Conservation (phyloP, 345 rosid genomes). For the Pistacia vera region DNA sequence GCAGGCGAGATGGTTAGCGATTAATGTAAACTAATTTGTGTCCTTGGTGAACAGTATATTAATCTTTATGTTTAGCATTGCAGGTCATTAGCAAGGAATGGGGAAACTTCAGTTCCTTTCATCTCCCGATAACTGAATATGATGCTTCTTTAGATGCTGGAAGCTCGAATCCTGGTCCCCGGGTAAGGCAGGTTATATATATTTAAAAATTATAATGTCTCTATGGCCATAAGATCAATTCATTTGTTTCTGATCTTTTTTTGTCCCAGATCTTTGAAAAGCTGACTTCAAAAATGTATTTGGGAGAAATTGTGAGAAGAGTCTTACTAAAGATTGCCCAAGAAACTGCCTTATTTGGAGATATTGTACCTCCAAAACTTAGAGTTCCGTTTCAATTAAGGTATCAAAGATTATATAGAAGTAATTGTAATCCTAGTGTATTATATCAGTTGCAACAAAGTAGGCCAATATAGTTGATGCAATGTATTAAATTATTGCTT, state of each 20-base stretch:
- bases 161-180: slow-evolving; percentile 46
- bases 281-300: slow-evolving; percentile 57
- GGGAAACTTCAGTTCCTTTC: slow-evolving; percentile 58
- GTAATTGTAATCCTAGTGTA: too few species aligned
- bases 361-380: slow-evolving; percentile 48
- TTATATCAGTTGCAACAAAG: too few species aligned
- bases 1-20: slow-evolving; percentile 49
- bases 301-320: slow-evolving; percentile 81
- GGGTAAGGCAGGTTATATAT: slow-evolving; percentile 32
- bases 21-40: background rate
- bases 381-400: slow-evolving; percentile 49
- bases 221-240: background rate
- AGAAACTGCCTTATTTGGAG: slow-evolving; percentile 64
- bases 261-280: slow-evolving; percentile 57
- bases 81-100: slow-evolving; percentile 67
- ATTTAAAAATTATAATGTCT: background rate
- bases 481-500: too few species aligned
- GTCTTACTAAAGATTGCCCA: slow-evolving; percentile 60
- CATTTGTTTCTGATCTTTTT: slow-evolving; percentile 5
- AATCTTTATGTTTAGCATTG: slow-evolving; percentile 1
- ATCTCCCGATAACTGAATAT: slow-evolving; percentile 57
- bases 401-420: slow-evolving; percentile 23
- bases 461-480: too few species aligned
- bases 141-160: slow-evolving; percentile 55
- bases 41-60: slow-evolving; percentile 2